These are phyloP conservation scores for Farysia itapuensis DNA, from an alignment of 1,284 basidiomycete genomes.

Conservation along the genomic window DNA sequence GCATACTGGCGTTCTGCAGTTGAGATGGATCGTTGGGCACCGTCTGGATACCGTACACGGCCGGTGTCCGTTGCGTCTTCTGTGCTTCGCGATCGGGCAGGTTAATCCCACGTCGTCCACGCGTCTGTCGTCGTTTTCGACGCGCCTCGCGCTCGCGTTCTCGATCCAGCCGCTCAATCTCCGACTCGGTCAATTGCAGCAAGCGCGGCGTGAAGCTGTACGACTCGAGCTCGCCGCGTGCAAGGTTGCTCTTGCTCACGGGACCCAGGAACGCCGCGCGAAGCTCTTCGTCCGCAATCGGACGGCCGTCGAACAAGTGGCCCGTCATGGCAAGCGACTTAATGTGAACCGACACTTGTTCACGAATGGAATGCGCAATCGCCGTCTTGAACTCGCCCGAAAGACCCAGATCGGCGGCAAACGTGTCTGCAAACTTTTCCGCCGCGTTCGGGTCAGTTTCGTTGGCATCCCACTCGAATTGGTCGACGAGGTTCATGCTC, in stretches of 20 bases:
- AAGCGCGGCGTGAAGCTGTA: slow-evolving; percentile 78
- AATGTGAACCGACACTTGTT: slow-evolving; percentile 88
- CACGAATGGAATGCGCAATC: slow-evolving; percentile 90
- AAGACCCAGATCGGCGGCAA: slow-evolving; percentile 83
- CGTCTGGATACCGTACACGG: slow-evolving; percentile 54
- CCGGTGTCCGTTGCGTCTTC: slow-evolving; percentile 74
- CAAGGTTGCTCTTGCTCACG: slow-evolving; percentile 61
- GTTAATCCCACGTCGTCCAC: slow-evolving; percentile 82
- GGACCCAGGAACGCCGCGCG: slow-evolving; percentile 83
- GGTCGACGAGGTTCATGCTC: slow-evolving; percentile 88
- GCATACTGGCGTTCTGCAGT: slow-evolving; percentile 13
- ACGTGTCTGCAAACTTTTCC: slow-evolving; percentile 88
- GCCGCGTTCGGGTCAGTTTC: slow-evolving; percentile 73
- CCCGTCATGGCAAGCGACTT: slow-evolving; percentile 90
- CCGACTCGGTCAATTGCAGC: slow-evolving; percentile 82
- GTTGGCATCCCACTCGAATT: slow-evolving; percentile 97
- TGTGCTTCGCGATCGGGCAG: slow-evolving; percentile 90
- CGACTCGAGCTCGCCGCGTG: slow-evolving; percentile 70
- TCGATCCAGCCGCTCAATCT: slow-evolving; percentile 81
- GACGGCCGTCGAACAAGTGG: slow-evolving; percentile 77
- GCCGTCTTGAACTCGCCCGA: slow-evolving; percentile 85
- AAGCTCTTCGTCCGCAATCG: slow-evolving; percentile 86
- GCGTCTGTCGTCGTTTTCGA: slow-evolving; percentile 78
- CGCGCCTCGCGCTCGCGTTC: slow-evolving; percentile 90
- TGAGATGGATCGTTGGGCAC: slow-evolving; percentile 26